phyloP scores from a whole-genome alignment of 1,284 basidiomycete genomes.

The Cryptococcus amylolentus region DNA sequence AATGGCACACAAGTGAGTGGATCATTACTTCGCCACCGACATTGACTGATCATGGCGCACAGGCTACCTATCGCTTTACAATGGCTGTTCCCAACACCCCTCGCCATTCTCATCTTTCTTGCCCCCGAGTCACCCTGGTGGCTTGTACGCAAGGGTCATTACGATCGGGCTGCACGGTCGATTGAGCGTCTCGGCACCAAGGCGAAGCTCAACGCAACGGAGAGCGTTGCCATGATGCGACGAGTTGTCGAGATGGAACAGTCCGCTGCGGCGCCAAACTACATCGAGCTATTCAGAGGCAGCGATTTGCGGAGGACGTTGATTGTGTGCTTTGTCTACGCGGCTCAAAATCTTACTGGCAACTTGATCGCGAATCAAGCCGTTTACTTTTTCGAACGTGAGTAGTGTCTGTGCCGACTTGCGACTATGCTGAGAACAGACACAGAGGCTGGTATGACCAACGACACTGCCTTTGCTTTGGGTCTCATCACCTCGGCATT shows the following conservation, averaged over 20 bases:
- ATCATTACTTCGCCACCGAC: background rate
- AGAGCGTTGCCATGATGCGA: conserved; percentile 33
- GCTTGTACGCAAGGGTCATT: conserved; percentile 50
- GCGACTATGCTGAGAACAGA: conserved; percentile 2
- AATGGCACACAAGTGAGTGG: conserved; percentile 27
- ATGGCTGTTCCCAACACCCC: conserved; percentile 42
- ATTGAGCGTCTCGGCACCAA: conserved; percentile 26
- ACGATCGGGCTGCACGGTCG: conserved; percentile 45
- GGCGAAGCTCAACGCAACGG: conserved; percentile 15
- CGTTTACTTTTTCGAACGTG: conserved; percentile 39
- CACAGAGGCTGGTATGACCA: conserved; percentile 39
- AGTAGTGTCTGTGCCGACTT: conserved; percentile 5
- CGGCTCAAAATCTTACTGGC: conserved; percentile 43
- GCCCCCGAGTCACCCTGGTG: conserved; percentile 13
- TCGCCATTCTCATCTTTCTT: conserved; percentile 29
- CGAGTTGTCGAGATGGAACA: conserved; percentile 27
- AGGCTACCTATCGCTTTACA: conserved; percentile 34
- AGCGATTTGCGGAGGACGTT: conserved; percentile 50
- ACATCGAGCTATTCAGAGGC: conserved; percentile 50
- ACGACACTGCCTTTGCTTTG: conserved; percentile 31
- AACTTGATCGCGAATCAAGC: conserved; percentile 40
- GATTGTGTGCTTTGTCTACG: conserved; percentile 46
- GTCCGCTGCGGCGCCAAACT: conserved; percentile 17
- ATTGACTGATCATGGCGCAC: conserved; percentile 1
- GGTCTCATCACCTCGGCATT: conserved; percentile 38